Percentiles rank a stretch among this genome's conserved stretches.
phyloP scores from a whole-genome alignment of 192 early-diverging fungal species.

The Allomyces arbusculus region DNA sequence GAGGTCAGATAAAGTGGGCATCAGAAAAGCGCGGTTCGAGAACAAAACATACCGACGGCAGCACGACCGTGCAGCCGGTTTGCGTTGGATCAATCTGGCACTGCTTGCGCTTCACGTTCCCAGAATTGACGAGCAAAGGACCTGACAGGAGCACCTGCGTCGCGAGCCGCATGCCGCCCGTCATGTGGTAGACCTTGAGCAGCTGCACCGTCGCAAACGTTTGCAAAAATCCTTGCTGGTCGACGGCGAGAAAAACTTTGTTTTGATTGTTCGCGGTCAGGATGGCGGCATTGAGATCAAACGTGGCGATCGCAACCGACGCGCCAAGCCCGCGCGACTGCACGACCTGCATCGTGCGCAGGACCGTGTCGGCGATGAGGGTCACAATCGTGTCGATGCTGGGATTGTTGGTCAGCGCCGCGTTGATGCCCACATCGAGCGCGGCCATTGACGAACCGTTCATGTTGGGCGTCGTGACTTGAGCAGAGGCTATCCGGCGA shows the following conservation, averaged over 20 bases:
- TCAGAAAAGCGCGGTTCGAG: too few species aligned
- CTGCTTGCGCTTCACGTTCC: background rate
- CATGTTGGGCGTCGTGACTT: background rate
- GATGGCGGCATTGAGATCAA: background rate
- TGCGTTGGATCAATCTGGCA: background rate
- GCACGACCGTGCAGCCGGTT: background rate
- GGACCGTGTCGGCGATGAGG: background rate
- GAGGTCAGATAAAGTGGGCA: background rate
- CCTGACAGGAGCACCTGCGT: background rate
- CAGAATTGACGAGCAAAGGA: background rate
- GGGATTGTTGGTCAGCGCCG: background rate
- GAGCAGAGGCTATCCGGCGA: background rate
- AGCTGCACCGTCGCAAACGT: background rate
- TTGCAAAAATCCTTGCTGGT: background rate
- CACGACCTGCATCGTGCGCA: background rate
- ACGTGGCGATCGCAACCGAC: background rate
- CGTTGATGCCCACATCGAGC: background rate
- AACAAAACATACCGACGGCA: background rate
- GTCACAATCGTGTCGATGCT: background rate
- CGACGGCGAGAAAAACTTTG: background rate
- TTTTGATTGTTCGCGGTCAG: background rate
- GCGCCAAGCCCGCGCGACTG: background rate
- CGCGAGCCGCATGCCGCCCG: background rate
- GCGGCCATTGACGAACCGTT: background rate
- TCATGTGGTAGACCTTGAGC: background rate